Evolutionary conservation across 140 eudicot species (phyloP).

Genomic region (Anethum foeniculum): DNA sequence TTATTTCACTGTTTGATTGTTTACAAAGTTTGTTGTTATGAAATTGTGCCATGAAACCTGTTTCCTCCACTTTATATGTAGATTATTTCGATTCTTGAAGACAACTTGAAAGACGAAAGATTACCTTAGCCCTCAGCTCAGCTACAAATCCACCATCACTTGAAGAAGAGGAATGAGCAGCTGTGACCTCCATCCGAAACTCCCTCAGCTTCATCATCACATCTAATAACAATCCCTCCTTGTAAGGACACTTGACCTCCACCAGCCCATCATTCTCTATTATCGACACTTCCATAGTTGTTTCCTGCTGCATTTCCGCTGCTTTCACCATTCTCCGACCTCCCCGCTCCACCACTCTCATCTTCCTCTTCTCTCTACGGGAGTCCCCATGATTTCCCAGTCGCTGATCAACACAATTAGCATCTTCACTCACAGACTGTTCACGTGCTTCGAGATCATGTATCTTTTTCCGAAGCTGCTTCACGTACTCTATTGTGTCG

Average conservation of each 20-base stretch:
- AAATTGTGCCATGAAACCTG: neutral
- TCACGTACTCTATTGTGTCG: constrained; percentile 86
- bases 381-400: neutral
- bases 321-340: constrained; percentile 22
- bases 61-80: too few relatives aligned
- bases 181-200: constrained; percentile 47
- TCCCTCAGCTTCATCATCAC: constrained; percentile 64
- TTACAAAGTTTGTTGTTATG: neutral
- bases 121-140: constrained; percentile 87
- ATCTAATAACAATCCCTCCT: constrained; percentile 69
- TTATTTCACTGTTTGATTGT: too few relatives aligned
- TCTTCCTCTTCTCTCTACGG: constrained; percentile 32
- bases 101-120: neutral
- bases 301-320: constrained; percentile 9
- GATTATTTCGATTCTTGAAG: too few relatives aligned
- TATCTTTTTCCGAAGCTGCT: constrained; percentile 51
- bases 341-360: constrained; percentile 33
- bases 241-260: constrained; percentile 52
- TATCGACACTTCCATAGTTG: constrained; percentile 70
- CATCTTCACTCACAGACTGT: constrained; percentile 9
- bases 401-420: constrained; percentile 6
- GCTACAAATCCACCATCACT: constrained; percentile 38
- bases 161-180: constrained; percentile 50
- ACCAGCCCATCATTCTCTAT: constrained; percentile 86
- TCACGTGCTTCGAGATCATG: constrained; percentile 51